A percentile compares a stretch with the other conserved stretches of the same genome.
These are phyloP conservation scores for Cadophora sp. DNA, from an alignment of 2,329 filamentous ascomycete species.

Conservation along the genomic window DNA sequence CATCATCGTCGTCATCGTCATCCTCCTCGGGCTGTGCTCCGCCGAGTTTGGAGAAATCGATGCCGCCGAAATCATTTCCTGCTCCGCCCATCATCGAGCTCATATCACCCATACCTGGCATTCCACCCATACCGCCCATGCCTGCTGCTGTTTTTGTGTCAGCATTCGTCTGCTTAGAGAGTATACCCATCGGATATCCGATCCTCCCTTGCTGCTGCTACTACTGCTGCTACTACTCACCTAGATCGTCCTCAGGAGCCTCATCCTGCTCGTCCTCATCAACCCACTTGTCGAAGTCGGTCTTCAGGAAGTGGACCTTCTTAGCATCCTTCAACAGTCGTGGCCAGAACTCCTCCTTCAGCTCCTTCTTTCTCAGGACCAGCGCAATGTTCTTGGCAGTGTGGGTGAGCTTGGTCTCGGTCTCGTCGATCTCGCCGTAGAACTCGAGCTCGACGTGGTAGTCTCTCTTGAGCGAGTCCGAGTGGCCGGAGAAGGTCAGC, in stretches of 20 bases:
- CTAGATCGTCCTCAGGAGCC: conserved; percentile 80
- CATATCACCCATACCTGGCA: conserved; percentile 51
- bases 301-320: conserved; percentile 96
- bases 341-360: conserved; percentile 94
- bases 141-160: conserved; percentile 28
- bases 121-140: conserved; percentile 69
- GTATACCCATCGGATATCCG: neutral
- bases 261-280: conserved; percentile 85
- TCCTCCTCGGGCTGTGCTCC: conserved; percentile 54
- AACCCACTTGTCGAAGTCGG: conserved; percentile 86
- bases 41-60: conserved; percentile 93
- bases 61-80: conserved; percentile 80
- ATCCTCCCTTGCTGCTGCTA: conserved; percentile 21
- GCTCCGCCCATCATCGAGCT: conserved; percentile 48
- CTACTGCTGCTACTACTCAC: conserved; percentile 56
- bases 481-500: conserved; percentile 84
- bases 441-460: conserved; percentile 89
- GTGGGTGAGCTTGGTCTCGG: conserved; percentile 86
- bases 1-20: conserved; percentile 52
- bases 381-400: conserved; percentile 87
- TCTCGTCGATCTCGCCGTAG: conserved; percentile 87
- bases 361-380: conserved; percentile 95
- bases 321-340: conserved; percentile 88
- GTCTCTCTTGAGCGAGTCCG: conserved; percentile 81
- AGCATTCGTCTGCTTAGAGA: conserved; percentile 16